Percentiles rank a stretch among this genome's conserved stretches.
phyloP scores from a whole-genome alignment of 2,329 filamentous ascomycete genomes.

The Trematosphaeria pertusa region DNA sequence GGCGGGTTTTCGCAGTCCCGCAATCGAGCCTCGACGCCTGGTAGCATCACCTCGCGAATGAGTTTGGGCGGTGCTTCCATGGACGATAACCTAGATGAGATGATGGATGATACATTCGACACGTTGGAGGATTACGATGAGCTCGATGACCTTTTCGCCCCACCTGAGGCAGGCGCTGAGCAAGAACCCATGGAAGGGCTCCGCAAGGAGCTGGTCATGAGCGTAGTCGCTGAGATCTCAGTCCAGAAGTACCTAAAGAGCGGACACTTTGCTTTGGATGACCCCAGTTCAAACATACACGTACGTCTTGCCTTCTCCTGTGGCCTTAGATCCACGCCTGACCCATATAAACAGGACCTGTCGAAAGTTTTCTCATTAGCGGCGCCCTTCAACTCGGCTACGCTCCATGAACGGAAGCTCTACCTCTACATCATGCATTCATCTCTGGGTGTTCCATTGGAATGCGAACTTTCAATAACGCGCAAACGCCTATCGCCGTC shows the following conservation, averaged over 20 bases:
- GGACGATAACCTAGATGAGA: constrained; percentile 47
- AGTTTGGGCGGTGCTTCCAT: constrained; percentile 47
- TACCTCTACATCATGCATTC: constrained; percentile 47
- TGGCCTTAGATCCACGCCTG: too few species aligned
- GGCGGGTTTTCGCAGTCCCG: constrained; percentile 50
- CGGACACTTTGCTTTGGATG: constrained; percentile 33
- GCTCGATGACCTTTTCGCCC: constrained; percentile 46
- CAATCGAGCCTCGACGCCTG: constrained; percentile 64
- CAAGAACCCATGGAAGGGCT: constrained; percentile 46
- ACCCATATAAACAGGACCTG: constrained; percentile 19
- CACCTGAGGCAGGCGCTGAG: constrained; percentile 35
- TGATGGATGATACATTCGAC: constrained; percentile 48
- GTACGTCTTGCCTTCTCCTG: too few species aligned
- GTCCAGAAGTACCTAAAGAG: constrained; percentile 35
- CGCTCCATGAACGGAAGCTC: constrained; percentile 45
- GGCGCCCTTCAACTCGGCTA: constrained; percentile 46
- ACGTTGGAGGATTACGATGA: constrained; percentile 49
- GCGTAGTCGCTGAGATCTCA: constrained; percentile 43
- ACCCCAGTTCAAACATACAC: constrained; percentile 19
- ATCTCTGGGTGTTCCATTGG: constrained; percentile 40
- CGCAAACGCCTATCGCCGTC: constrained; percentile 43
- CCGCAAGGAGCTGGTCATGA: constrained; percentile 49
- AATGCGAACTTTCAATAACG: constrained; percentile 46
- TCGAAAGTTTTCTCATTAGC: constrained; percentile 38
- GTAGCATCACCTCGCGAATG: constrained; percentile 49